Percentiles rank a stretch among this genome's conserved stretches.
Evolutionary conservation across 1,139 yeast genomes (phyloP).

Genomic region (Suhomyces coccinellae): DNA sequence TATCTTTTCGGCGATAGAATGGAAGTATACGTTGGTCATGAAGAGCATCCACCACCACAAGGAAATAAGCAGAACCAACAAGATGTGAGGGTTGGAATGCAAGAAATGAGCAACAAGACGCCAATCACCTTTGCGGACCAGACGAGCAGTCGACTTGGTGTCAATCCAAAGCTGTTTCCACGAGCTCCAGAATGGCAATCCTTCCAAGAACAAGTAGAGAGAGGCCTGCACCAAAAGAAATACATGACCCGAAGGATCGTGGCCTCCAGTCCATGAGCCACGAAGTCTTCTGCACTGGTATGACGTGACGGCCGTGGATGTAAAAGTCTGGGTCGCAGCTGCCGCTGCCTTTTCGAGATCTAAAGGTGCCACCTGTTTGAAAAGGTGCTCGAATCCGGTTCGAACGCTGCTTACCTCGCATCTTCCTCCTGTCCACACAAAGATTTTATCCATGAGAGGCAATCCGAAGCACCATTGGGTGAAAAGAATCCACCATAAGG

Average conservation of each 20-base stretch:
- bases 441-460: constrained; percentile 88
- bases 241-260: constrained; percentile 95
- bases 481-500: constrained; percentile 79
- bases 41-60: constrained; percentile 89
- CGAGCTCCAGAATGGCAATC: constrained; percentile 42
- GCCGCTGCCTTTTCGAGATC: neutral
- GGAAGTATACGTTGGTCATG: constrained; percentile 84
- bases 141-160: neutral
- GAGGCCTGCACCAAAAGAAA: constrained; percentile 76
- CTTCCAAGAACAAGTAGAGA: constrained; percentile 68
- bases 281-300: constrained; percentile 58
- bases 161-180: constrained; percentile 11
- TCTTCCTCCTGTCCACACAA: constrained; percentile 77
- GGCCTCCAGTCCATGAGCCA: constrained; percentile 90
- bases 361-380: constrained; percentile 5
- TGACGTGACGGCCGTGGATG: constrained; percentile 37
- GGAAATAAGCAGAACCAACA: constrained; percentile 44
- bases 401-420: constrained; percentile 40
- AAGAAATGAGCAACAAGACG: constrained; percentile 13
- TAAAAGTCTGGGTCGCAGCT: constrained; percentile 16
- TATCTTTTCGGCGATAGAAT: constrained; percentile 71
- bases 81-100: constrained; percentile 42
- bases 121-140: neutral
- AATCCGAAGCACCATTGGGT: constrained; percentile 87
- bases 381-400: constrained; percentile 9